Base-by-base conservation (phyloP, 495 filamentous ascomycete species). In the Friedmanniomyces endolithicus region DNA sequence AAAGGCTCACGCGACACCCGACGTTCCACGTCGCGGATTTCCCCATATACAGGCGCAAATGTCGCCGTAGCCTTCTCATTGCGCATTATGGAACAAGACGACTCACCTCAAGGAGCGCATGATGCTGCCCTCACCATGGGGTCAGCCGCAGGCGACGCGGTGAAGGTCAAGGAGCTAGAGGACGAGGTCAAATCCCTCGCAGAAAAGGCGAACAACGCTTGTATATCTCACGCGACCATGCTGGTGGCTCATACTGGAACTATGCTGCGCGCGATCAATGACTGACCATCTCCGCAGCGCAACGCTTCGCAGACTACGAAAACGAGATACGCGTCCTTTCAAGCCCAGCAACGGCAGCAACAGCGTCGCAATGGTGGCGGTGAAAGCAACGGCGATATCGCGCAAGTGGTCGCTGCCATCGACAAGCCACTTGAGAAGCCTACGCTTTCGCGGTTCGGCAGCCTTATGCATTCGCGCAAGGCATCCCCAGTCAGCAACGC, bases 241-340 rank as follows among this genome's bases (percentile, higher is more conserved):
- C 27, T 31, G 9, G 27, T 4, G 27, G 9, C 9, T 3, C 9
- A 31, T 31, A 9, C 24, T n/a, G n/a, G n/a, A n/a, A n/a, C n/a
- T n/a, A n/a, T n/a, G 35, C 19, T 3, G 25, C 7, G 1, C n/a
- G 31, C 8, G 16, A 17, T 25, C 37, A 25, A 11, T 17, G 24
- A 19, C 50, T 52, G 35, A 52, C 50, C 20, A 11, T 2, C 48
- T 9, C 27, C 44, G 12, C 47, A 58, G 45, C 29, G 31, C 64
- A 87, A 73, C 82, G 45, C 6, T 53, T 88, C 69, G 86, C 88
- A 64, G 87, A 95, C 72, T 95, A 95, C 77, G 92, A 98, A 77
- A 87, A 94, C 67, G 87, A 95, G 70, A 70, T 95, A 8, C 77
- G 76, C 55, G 75, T 75, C 31, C 75, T 89, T n/a, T 48, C 81